Conservation (phyloP, 179 eudicot genomes). For the Beta corolliflora region DNA sequence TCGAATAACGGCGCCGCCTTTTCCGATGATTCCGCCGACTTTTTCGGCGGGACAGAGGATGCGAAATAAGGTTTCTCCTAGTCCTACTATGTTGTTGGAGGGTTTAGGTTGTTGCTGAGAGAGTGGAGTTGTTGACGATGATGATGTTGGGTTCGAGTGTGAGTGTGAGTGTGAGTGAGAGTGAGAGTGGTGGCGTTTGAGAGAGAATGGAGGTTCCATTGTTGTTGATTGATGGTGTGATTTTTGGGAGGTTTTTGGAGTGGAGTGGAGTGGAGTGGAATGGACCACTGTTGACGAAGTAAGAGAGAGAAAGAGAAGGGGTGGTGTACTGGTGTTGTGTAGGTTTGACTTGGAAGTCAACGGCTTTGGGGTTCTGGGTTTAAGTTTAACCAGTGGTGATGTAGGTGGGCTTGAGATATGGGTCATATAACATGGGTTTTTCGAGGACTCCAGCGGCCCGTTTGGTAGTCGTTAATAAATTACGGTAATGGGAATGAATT, state of each 20-base stretch:
- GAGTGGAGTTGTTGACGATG: constrained; percentile 9
- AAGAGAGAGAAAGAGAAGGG: neutral
- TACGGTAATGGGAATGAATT: too few species aligned
- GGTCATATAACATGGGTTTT: too few species aligned
- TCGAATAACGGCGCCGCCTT: constrained; percentile 61
- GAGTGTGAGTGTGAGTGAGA: constrained; percentile 19
- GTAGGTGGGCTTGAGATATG: too few species aligned
- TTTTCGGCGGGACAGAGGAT: constrained; percentile 65
- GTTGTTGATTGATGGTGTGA: neutral
- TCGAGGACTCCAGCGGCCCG: too few species aligned
- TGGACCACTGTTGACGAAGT: constrained; percentile 14
- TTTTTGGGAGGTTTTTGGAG: constrained; percentile 12
- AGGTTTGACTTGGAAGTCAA: too few species aligned
- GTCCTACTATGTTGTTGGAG: constrained; percentile 9
- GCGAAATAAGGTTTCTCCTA: constrained; percentile 49
- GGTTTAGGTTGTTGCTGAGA: constrained; percentile 26
- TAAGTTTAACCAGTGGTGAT: too few species aligned
- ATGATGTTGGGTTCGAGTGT: constrained; percentile 23
- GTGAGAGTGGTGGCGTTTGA: constrained; percentile 30
- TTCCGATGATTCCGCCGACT: constrained; percentile 79
- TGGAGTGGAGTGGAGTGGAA: constrained; percentile 10
- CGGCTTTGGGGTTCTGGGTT: too few species aligned
- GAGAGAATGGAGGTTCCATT: constrained; percentile 35
- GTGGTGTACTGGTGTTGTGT: neutral
- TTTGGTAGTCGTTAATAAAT: too few species aligned